A percentile compares a stretch with the other conserved stretches of the same genome.
These are phyloP conservation scores for Aspergillus aculeatus DNA, from an alignment of 2,329 filamentous ascomycete species.

Conservation along the genomic window DNA sequence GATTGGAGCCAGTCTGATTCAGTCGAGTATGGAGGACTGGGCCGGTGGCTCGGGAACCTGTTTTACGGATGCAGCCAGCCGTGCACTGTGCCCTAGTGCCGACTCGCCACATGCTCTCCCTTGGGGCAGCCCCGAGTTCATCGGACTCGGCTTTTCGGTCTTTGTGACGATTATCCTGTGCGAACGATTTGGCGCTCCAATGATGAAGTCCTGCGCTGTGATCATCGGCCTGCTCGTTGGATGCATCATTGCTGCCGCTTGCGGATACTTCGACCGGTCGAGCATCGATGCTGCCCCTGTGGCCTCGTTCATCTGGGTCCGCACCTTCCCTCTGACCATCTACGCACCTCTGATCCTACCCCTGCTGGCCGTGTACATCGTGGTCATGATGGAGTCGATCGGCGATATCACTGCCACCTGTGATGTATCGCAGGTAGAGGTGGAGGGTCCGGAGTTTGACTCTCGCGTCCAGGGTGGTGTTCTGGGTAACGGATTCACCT, in stretches of 20 bases:
- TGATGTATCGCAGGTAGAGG: constrained; percentile 63
- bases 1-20: constrained; percentile 64
- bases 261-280: constrained; percentile 62
- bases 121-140: constrained; percentile 64
- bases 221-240: constrained; percentile 64
- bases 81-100: constrained; percentile 59
- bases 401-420: constrained; percentile 68
- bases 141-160: constrained; percentile 66
- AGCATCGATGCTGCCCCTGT: constrained; percentile 61
- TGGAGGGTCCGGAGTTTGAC: constrained; percentile 64
- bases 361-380: constrained; percentile 57
- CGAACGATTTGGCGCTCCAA: constrained; percentile 67
- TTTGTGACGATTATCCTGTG: constrained; percentile 67
- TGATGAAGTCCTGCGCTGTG: constrained; percentile 68
- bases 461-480: constrained; percentile 69
- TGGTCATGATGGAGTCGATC: constrained; percentile 67
- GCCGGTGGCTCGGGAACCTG: constrained; percentile 61
- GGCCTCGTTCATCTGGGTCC: constrained; percentile 68
- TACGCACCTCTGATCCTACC: constrained; percentile 68
- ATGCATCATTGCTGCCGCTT: constrained; percentile 65
- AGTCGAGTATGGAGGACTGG: constrained; percentile 65
- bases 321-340: constrained; percentile 64
- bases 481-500: constrained; percentile 65
- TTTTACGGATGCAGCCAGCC: constrained; percentile 42
- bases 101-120: constrained; percentile 60